Base-by-base conservation (phyloP, 225 moss, liverwort and hornwort species). In the Pseudisothecium myosuroides region DNA sequence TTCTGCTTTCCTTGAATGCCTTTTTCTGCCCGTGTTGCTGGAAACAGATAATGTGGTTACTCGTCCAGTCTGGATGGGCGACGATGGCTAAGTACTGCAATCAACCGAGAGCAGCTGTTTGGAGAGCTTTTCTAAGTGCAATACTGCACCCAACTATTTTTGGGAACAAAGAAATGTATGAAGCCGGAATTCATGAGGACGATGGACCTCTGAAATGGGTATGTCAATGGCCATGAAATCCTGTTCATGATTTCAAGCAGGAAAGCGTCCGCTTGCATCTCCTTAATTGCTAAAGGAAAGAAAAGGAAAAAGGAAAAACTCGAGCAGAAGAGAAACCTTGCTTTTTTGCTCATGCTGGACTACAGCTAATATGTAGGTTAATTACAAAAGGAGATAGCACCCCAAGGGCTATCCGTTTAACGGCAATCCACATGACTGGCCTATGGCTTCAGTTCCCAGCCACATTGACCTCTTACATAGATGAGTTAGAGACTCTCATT, bases 131-230 rank as follows among this genome's bases (percentile, higher is more conserved):
- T 90, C 89, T 98, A 71, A 93, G 92, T 61, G 95, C 96, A 83
- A 91, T 95, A 39, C 92, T 98, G 69, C 96, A 98, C 89, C 95
- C 98, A 75, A 85, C 91, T 65, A 88, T 96, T 64, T 98, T 96
- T 87, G 88, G 94, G 61, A 93, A 96, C 93, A 83, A 91, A 89
- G 93, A 92, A 90, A 98, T 98, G 96, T 95, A 94, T 88, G 94
- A 93, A 84, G 93, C 94, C 78, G 91, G 89, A 87, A 95, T 95
- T 75, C 84, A 93, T 76, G 94, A 95, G 27, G 95, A 96, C 75
- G 90, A 96, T 86, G 96, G 98, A 83, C 97, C 98, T 88, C 87
- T 98, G 56, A 98, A 98, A 92, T 98, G 98, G 98, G 96, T 98
- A 87, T 66, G 95, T 92, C 47, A 86, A 71, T 49, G 86, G 80